phyloP scores from a whole-genome alignment of 805 yeast genomes.

The Candida incommunis region DNA sequence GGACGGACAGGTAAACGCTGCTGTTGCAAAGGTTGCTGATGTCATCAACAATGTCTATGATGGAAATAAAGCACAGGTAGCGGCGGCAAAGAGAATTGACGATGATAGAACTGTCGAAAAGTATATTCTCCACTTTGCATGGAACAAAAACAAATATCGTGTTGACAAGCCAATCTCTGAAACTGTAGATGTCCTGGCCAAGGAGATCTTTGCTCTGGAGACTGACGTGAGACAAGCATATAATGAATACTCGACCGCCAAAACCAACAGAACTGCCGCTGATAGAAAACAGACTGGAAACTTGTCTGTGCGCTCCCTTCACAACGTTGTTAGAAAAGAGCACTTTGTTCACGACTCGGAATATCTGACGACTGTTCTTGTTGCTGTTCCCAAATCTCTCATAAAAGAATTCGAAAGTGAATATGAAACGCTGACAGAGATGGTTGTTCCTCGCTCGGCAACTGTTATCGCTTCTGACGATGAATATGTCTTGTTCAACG shows the following conservation, averaged over 20 bases:
- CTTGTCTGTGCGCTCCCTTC: constrained; percentile 77
- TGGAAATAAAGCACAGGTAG: constrained; percentile 27
- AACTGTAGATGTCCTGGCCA: constrained; percentile 51
- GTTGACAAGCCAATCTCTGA: constrained; percentile 72
- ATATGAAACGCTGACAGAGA: constrained; percentile 64
- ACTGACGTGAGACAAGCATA: constrained; percentile 69
- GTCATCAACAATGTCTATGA: constrained; percentile 40
- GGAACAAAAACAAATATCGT: constrained; percentile 83
- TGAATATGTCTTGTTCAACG: constrained; percentile 61
- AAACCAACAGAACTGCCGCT: constrained; percentile 70
- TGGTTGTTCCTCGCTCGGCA: constrained; percentile 91
- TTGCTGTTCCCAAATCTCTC: constrained; percentile 70
- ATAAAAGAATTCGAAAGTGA: constrained; percentile 44
- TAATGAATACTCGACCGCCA: constrained; percentile 66
- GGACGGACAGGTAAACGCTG: constrained; percentile 60
- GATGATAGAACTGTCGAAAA: constrained; percentile 39
- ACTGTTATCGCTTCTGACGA: constrained; percentile 51
- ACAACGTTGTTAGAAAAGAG: constrained; percentile 69
- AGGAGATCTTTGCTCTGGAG: constrained; percentile 74
- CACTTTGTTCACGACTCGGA: constrained; percentile 81
- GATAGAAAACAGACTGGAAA: constrained; percentile 92
- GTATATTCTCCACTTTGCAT: constrained; percentile 60
- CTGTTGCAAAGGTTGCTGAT: constrained; percentile 67
- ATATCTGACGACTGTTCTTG: constrained; percentile 67
- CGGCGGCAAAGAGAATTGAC: constrained; percentile 37